Conservation (phyloP, 257 asterid genomes). For the Plantago major region DNA sequence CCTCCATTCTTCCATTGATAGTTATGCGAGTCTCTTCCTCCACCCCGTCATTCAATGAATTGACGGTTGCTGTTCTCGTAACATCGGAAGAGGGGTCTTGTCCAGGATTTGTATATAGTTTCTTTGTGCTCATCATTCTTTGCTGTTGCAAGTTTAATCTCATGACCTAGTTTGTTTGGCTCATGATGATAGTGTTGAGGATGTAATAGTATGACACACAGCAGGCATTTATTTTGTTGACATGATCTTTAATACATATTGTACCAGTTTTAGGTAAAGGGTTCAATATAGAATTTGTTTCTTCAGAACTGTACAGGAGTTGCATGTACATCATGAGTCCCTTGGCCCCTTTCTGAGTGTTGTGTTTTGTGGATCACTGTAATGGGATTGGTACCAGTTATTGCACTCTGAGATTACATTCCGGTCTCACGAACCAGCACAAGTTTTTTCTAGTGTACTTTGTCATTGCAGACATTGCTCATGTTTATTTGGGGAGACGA, state of each 20-base stretch:
- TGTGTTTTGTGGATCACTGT: too few relatives aligned
- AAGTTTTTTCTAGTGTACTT: too few relatives aligned
- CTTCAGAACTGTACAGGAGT: neutral
- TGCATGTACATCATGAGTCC: too few relatives aligned
- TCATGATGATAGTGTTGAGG: slow-evolving; percentile 12
- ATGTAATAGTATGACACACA: slow-evolving; percentile 12
- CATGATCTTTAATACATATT: neutral
- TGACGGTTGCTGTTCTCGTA: neutral
- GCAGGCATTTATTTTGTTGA: slow-evolving; percentile 5
- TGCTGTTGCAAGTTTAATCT: neutral
- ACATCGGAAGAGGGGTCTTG: neutral
- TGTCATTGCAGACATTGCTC: too few relatives aligned
- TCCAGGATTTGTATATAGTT: slow-evolving; percentile 2
- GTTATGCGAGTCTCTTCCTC: slow-evolving; percentile 6
- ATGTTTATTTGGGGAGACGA: too few relatives aligned
- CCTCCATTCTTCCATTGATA: neutral
- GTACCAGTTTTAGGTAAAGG: neutral
- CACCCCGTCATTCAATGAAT: neutral
- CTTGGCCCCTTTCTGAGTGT: too few relatives aligned
- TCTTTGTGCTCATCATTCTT: slow-evolving; percentile 18
- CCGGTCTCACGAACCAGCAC: too few relatives aligned
- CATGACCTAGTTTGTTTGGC: slow-evolving; percentile 4
- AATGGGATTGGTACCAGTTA: too few relatives aligned
- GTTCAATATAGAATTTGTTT: slow-evolving; percentile 1
- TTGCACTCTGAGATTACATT: too few relatives aligned